These are phyloP conservation scores for Pichia phayaonensis DNA, from an alignment of 805 yeast species.

Conservation along the genomic window DNA sequence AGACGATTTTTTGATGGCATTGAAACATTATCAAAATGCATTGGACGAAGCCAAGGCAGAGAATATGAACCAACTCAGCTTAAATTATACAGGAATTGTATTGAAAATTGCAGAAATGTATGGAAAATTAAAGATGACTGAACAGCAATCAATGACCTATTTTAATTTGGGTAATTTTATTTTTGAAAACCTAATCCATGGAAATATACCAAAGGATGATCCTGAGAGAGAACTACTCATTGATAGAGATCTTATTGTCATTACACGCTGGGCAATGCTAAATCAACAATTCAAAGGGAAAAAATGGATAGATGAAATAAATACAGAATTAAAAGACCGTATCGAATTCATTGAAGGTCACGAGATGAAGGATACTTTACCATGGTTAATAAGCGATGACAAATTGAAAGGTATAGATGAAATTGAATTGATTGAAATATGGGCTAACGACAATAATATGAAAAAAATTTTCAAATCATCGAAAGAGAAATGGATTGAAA, in stretches of 20 bases:
- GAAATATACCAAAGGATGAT: constrained; percentile 13
- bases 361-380: constrained; percentile 8
- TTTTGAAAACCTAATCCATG: constrained; percentile 22
- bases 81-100: constrained; percentile 87
- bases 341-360: constrained; percentile 21
- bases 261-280: constrained; percentile 22
- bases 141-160: constrained; percentile 58
- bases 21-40: constrained; percentile 68
- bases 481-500: constrained; percentile 17
- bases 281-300: constrained; percentile 7
- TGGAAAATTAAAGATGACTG: constrained; percentile 53
- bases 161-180: constrained; percentile 21
- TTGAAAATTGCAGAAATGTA: constrained; percentile 83
- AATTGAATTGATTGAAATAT: constrained; percentile 17
- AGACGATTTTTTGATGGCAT: constrained; percentile 57
- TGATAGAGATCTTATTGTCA: constrained; percentile 24
- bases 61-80: constrained; percentile 50
- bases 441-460: constrained; percentile 1
- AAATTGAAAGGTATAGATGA: constrained; percentile 10
- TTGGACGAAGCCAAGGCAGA: constrained; percentile 51
- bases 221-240: constrained; percentile 21
- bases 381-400: constrained; percentile 4
- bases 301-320: constrained; percentile 6
- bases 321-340: constrained; percentile 23
- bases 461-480: background rate